Evolutionary conservation across 23 red algal species (phyloP).

Genomic region (Gracilaria domingensis): DNA sequence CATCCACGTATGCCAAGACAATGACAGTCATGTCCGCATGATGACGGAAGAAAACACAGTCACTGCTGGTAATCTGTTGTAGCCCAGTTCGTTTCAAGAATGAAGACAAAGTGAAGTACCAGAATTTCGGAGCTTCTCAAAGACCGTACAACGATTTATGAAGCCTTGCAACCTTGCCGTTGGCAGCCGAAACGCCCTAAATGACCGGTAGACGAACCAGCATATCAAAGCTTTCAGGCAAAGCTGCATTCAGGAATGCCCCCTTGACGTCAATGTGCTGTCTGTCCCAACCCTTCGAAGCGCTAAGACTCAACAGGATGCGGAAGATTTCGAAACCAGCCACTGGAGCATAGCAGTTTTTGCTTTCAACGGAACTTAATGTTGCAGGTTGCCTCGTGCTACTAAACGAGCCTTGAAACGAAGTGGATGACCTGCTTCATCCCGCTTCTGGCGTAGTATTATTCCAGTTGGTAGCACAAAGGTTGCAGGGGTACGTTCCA

Average conservation of each 20-base stretch:
- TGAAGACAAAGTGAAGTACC: conserved; percentile 21
- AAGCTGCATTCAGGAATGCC: conserved; percentile 33
- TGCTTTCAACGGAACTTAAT: not conserved
- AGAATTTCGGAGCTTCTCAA: conserved; percentile 53
- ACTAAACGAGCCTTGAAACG: conserved; percentile 27
- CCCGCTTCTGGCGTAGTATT: conserved; percentile 16
- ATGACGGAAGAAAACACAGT: not conserved
- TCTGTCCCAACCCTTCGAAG: not conserved
- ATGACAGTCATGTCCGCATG: conserved; percentile 6
- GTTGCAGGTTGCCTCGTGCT: conserved; percentile 8
- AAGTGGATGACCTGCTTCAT: conserved; percentile 1
- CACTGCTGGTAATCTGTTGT: not conserved
- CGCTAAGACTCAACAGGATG: conserved; percentile 9
- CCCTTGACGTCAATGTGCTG: conserved; percentile 48
- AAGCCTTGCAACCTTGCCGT: conserved; percentile 8
- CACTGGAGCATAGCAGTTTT: conserved; percentile 31
- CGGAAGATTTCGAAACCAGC: conserved; percentile 33
- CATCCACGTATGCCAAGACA: too few relatives aligned
- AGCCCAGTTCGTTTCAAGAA: not conserved
- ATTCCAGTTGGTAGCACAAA: conserved; percentile 19
- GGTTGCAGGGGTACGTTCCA: not conserved
- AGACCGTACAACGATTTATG: conserved; percentile 37
- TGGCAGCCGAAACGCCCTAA: not conserved
- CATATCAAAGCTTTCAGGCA: conserved; percentile 3
- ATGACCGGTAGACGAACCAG: not conserved